Conservation (phyloP, 164 flowering plant species). For the Taxillus chinensis region DNA sequence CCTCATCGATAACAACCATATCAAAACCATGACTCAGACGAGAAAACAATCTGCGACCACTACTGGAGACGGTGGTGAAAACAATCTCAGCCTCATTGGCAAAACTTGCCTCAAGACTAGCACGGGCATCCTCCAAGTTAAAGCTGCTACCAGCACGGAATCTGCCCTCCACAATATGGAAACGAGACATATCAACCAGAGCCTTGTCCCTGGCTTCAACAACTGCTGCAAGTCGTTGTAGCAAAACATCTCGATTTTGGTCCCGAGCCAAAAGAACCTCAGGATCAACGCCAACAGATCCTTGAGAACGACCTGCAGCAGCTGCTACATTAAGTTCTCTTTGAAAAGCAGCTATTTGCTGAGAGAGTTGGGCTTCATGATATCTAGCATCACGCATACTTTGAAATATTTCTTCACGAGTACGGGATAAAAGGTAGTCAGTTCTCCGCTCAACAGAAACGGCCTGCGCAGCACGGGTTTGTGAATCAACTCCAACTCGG, state of each 20-base stretch:
- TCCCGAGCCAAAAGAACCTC: conserved; percentile 82
- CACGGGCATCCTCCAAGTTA: conserved; percentile 85
- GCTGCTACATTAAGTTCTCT: conserved; percentile 73
- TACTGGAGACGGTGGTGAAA: conserved; percentile 92
- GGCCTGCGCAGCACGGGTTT: conserved; percentile 94
- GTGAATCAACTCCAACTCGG: conserved; percentile 91
- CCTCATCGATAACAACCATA: conserved; percentile 97
- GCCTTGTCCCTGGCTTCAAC: conserved; percentile 80
- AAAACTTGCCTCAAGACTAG: conserved; percentile 92
- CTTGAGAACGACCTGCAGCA: conserved; percentile 68
- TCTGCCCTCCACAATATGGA: conserved; percentile 63
- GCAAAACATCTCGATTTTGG: conserved; percentile 62
- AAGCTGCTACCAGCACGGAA: conserved; percentile 58
- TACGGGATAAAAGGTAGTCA: conserved; percentile 67
- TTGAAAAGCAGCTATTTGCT: conserved; percentile 62
- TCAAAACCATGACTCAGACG: conserved; percentile 96
- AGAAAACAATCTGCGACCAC: conserved; percentile 88
- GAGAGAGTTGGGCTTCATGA: conserved; percentile 67
- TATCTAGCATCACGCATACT: conserved; percentile 69
- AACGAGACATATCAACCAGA: conserved; percentile 87
- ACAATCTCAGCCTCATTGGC: conserved; percentile 98
- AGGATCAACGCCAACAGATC: conserved; percentile 95
- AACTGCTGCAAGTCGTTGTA: conserved; percentile 83
- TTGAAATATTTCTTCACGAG: conserved; percentile 60
- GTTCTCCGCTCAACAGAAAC: conserved; percentile 98